phyloP scores from a whole-genome alignment of 1,139 yeast species.

The Suhomyces kunorum region DNA sequence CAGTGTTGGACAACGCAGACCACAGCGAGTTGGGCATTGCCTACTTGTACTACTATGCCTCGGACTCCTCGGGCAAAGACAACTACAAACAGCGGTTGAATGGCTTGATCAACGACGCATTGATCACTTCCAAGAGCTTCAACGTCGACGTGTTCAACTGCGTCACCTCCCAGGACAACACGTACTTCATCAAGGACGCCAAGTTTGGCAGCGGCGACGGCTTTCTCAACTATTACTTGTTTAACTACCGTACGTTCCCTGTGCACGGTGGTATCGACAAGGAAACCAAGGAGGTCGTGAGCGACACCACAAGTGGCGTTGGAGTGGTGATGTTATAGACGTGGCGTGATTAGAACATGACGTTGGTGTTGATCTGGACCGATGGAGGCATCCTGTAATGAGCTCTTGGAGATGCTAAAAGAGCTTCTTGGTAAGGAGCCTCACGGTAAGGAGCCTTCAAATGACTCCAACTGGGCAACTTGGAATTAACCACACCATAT shows the following conservation, averaged over 20 bases:
- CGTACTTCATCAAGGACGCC: constrained; percentile 73
- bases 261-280: constrained; percentile 76
- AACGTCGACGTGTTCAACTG: constrained; percentile 93
- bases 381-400: too few relatives aligned
- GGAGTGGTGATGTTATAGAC: constrained; percentile 80
- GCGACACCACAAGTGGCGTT: constrained; percentile 68
- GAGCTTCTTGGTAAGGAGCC: too few relatives aligned
- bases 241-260: constrained; percentile 83
- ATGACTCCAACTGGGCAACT: too few relatives aligned
- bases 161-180: constrained; percentile 85
- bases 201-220: constrained; percentile 97
- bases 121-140: constrained; percentile 66
- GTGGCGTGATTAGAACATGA: not conserved
- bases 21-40: constrained; percentile 81
- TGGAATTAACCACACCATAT: too few relatives aligned
- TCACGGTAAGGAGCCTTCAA: too few relatives aligned
- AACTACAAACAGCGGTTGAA: constrained; percentile 59
- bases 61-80: constrained; percentile 47
- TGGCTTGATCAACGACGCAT: constrained; percentile 68
- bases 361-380: not conserved
- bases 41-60: constrained; percentile 86
- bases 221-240: constrained; percentile 81
- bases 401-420: too few relatives aligned
- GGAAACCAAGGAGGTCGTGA: constrained; percentile 51
- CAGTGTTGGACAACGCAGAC: constrained; percentile 68